Conservation (phyloP, 2,329 filamentous ascomycete species). For the Tothia fuscella region DNA sequence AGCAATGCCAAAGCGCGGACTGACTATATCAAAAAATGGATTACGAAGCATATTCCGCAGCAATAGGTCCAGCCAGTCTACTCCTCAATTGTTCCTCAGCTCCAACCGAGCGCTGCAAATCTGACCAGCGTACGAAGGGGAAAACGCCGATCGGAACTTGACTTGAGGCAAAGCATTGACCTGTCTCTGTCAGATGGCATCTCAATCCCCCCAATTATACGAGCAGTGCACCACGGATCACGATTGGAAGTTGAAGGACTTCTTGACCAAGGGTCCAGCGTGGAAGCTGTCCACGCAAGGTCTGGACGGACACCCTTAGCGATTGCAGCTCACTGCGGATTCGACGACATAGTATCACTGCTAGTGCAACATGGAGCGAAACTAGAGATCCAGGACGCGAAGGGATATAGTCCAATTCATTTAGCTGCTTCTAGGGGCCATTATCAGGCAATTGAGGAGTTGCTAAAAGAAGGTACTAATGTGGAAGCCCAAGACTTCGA, state of each 20-base stretch:
- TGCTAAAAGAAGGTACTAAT: conserved; percentile 17
- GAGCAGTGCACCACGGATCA: conserved; percentile 25
- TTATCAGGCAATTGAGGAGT: conserved; percentile 12
- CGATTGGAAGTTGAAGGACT: conserved; percentile 23
- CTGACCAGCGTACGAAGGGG: conserved; percentile 13
- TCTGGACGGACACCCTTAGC: conserved; percentile 26
- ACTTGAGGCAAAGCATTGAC: conserved; percentile 26
- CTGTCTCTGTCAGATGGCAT: conserved; percentile 18
- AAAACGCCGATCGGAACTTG: conserved; percentile 16
- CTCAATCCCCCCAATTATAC: conserved; percentile 24
- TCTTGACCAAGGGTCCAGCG: conserved; percentile 14
- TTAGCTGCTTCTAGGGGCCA: conserved; percentile 14
- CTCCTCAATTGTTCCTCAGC: background rate
- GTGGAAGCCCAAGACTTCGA: conserved; percentile 22
- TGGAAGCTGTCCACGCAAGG: conserved; percentile 17
- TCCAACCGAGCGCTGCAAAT: conserved; percentile 10
- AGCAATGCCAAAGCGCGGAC: too few species aligned
- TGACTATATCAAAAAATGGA: too few species aligned
- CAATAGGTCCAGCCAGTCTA: too few species aligned
- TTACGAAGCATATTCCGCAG: too few species aligned
- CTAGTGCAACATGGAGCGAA: conserved; percentile 22
- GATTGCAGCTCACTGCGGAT: conserved; percentile 29
- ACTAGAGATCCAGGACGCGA: conserved; percentile 20
- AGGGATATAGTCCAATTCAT: conserved; percentile 14
- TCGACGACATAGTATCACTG: conserved; percentile 23